Evolutionary conservation across 352 stramenopile genomes (phyloP).

Genomic region (Phytophthora sansomeana): DNA sequence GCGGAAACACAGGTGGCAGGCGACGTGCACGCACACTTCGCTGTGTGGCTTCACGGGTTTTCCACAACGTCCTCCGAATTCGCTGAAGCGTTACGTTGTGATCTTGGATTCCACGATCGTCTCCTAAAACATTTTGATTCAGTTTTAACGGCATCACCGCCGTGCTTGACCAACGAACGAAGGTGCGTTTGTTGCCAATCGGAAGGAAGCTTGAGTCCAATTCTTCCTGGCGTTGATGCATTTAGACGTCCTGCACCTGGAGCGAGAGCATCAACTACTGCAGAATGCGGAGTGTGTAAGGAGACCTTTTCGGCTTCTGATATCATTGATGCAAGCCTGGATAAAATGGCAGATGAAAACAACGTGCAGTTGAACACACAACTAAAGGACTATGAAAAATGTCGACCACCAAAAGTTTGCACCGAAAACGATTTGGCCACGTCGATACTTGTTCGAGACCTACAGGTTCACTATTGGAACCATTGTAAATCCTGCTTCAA

Average conservation of each 20-base stretch:
- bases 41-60: constrained; percentile 39
- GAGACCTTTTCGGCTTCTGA: not conserved
- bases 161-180: not conserved
- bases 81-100: no score
- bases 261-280: not conserved
- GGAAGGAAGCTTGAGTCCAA: not conserved
- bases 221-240: constrained; percentile 9
- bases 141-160: not conserved
- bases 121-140: no score
- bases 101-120: no score
- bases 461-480: constrained; percentile 21
- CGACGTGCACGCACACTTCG: constrained; percentile 33
- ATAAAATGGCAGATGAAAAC: no score
- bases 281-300: constrained; percentile 1
- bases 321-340: not conserved
- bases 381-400: constrained; percentile 1
- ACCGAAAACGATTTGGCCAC: not conserved
- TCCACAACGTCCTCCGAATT: constrained; percentile 22
- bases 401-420: not conserved
- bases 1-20: constrained; percentile 35
- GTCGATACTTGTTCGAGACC: constrained; percentile 12
- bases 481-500: constrained; percentile 25
- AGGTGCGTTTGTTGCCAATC: not conserved
- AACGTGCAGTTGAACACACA: not conserved
- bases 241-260: constrained; percentile 7